phyloP scores from a whole-genome alignment of 1,284 basidiomycete genomes.

The Cutaneotrichosporon sp. region DNA sequence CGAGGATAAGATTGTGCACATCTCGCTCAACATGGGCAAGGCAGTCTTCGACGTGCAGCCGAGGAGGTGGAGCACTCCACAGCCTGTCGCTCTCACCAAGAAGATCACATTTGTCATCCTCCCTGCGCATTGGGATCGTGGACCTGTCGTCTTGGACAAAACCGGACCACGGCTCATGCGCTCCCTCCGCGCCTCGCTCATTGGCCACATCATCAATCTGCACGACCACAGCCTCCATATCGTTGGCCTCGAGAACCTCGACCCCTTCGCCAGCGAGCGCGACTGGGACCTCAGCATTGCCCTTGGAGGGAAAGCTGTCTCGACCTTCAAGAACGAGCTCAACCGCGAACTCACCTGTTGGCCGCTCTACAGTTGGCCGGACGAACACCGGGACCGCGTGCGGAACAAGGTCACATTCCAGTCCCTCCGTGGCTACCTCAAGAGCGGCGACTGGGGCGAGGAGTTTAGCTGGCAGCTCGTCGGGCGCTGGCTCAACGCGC shows the following conservation, averaged over 20 bases:
- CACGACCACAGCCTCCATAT: background rate
- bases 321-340: background rate
- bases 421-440: conserved; percentile 12
- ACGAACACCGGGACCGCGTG: background rate
- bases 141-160: background rate
- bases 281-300: background rate
- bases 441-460: conserved; percentile 11
- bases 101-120: conserved; percentile 9
- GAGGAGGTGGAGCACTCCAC: background rate
- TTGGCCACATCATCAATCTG: background rate
- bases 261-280: background rate
- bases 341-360: background rate
- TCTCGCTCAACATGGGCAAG: conserved; percentile 2
- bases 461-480: conserved; percentile 13
- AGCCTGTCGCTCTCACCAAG: background rate
- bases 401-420: background rate
- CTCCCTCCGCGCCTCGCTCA: background rate
- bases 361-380: background rate
- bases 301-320: background rate
- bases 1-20: background rate
- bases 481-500: conserved; percentile 14
- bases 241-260: conserved; percentile 16
- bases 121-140: conserved; percentile 11
- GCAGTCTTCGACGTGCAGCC: background rate
- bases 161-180: background rate